A percentile compares a stretch with the other conserved stretches of the same genome.
phyloP scores from a whole-genome alignment of 805 yeast species.

The Lachancea dasiensis region DNA sequence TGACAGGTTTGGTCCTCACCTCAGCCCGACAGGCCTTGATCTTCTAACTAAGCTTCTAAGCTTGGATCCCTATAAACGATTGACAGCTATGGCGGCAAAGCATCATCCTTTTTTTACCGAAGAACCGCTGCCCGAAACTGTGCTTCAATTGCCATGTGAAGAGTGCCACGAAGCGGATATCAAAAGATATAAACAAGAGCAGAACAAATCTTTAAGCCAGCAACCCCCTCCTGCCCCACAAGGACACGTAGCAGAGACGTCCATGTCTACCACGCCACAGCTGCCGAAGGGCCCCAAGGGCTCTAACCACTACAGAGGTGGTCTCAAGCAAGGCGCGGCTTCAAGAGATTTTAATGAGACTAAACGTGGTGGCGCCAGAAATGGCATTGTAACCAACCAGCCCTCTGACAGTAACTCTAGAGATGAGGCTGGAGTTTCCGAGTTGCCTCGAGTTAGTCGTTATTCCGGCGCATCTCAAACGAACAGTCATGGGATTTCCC shows the following conservation, averaged over 20 bases:
- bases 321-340: background rate
- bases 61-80: constrained; percentile 65
- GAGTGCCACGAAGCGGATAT: constrained; percentile 89
- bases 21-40: constrained; percentile 41
- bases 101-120: constrained; percentile 60
- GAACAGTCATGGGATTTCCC: too few species aligned
- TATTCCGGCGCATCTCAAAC: background rate
- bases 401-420: background rate
- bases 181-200: constrained; percentile 46
- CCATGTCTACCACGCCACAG: background rate
- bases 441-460: background rate
- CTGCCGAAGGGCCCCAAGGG: constrained; percentile 11
- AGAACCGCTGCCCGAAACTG: constrained; percentile 60
- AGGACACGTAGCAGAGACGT: constrained; percentile 26
- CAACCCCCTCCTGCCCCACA: constrained; percentile 31
- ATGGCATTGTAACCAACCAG: background rate
- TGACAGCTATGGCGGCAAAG: constrained; percentile 75
- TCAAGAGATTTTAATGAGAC: background rate
- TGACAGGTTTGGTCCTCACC: constrained; percentile 39
- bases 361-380: constrained; percentile 2
- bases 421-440: background rate
- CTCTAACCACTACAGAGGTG: background rate
- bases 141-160: constrained; percentile 59
- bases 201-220: constrained; percentile 30
- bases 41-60: constrained; percentile 57